Evolutionary conservation across 2,329 filamentous ascomycete species (phyloP).

Genomic region (Ambrosiella xylebori): DNA sequence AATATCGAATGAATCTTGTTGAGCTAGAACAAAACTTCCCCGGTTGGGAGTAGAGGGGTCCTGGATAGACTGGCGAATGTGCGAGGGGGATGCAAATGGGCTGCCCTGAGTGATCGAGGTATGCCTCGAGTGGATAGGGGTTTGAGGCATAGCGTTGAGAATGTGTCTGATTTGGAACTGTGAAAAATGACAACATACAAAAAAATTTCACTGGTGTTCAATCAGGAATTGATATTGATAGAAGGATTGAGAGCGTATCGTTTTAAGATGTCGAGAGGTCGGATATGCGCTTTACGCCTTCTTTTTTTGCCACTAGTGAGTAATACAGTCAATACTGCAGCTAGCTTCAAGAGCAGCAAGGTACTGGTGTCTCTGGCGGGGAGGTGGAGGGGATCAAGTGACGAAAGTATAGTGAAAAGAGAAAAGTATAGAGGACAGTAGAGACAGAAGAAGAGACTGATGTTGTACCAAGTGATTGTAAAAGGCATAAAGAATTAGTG

Average conservation of each 20-base stretch:
- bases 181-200: background rate
- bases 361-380: background rate
- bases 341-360: background rate
- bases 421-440: background rate
- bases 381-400: background rate
- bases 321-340: background rate
- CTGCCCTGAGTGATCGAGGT: slow-evolving; percentile 33
- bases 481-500: background rate
- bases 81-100: slow-evolving; percentile 10
- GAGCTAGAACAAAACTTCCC: slow-evolving; percentile 26
- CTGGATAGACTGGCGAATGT: slow-evolving; percentile 27
- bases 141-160: slow-evolving; percentile 27
- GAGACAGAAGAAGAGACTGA: no score
- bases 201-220: no score
- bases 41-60: slow-evolving; percentile 32
- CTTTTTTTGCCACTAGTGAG: background rate
- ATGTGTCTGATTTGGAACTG: background rate
- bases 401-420: background rate
- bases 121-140: slow-evolving; percentile 42
- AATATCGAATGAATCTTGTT: slow-evolving; percentile 31
- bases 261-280: background rate
- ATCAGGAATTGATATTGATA: background rate
- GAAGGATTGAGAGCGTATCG: background rate
- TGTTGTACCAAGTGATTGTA: background rate
- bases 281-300: background rate